phyloP scores from a whole-genome alignment of 768 basidiomycete genomes.

The button mushroom (Agaricus bisporus) region DNA sequence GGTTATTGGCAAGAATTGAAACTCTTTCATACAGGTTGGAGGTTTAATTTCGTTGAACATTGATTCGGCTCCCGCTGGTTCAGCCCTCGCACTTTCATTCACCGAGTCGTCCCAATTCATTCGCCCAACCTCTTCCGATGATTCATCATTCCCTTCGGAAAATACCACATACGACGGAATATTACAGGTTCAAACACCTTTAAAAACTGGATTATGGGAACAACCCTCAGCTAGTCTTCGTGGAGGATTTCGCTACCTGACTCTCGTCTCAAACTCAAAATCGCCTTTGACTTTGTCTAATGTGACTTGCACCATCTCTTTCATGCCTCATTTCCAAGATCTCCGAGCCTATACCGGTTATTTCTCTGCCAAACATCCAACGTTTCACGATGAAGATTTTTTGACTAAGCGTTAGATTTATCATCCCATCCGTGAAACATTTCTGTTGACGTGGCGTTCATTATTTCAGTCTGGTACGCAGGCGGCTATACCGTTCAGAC shows the following conservation, averaged over 20 bases:
- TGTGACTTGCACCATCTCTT: slow-evolving; percentile 43
- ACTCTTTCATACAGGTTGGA: slow-evolving; percentile 32
- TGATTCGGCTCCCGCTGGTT: slow-evolving; percentile 21
- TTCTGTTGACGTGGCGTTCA: not conserved
- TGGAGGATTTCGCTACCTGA: slow-evolving; percentile 51
- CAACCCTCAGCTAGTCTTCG: slow-evolving; percentile 39
- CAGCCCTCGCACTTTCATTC: slow-evolving; percentile 46
- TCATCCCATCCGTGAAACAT: not conserved
- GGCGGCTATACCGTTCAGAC: slow-evolving; percentile 60
- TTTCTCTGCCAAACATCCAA: slow-evolving; percentile 41
- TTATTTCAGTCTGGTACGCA: slow-evolving; percentile 44
- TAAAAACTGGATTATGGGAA: slow-evolving; percentile 34
- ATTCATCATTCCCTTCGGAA: slow-evolving; percentile 42
- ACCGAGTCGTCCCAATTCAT: slow-evolving; percentile 54
- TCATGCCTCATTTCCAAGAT: slow-evolving; percentile 46
- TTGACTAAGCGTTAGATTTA: slow-evolving; percentile 36
- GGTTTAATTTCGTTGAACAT: slow-evolving; percentile 47
- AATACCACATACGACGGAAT: slow-evolving; percentile 38
- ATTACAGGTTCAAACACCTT: slow-evolving; percentile 31
- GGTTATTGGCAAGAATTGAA: not conserved
- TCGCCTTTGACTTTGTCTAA: slow-evolving; percentile 37
- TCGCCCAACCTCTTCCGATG: slow-evolving; percentile 44
- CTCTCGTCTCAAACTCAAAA: slow-evolving; percentile 33
- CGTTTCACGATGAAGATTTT: slow-evolving; percentile 39
- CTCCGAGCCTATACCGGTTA: slow-evolving; percentile 46